Evolutionary conservation across 192 early-diverging fungal genomes (phyloP), one percentile per base, ranked within the genome.

Genomic region (Radiomyces spectabilis): DNA sequence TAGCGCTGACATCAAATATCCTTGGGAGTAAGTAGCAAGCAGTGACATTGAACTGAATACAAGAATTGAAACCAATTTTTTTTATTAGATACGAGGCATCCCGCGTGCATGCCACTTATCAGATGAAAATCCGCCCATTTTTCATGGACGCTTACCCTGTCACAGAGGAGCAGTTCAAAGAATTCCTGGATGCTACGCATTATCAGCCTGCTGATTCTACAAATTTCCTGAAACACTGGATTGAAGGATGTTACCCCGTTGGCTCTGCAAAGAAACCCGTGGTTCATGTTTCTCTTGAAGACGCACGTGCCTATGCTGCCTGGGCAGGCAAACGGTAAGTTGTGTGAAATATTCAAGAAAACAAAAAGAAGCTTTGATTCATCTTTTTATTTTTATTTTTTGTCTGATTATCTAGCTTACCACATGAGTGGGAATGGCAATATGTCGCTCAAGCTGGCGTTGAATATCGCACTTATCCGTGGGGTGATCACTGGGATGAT

Each of bases 1-100:
- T 43, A 43, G 55, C n/a, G 55, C 48, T 32, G 55, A 57, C 32
- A 31, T 57, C 30, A 46, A 29, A 38, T 57, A 57, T 31, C 55
- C 55, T 39, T 57, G 55, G 55, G 55, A 57, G 53, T 55, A 55
- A 55, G 53, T 55, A 10, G n/a, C n/a, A n/a, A n/a, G n/a, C n/a
- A n/a, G n/a, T n/a, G n/a, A n/a, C n/a, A n/a, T n/a, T 37, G 15
- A 15, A 37, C 35, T 37, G 15, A 15, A 37, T 7, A 10, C 35
- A 37, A 7, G 7, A 7, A 37, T 15, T 37, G 35, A 15, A 37
- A 15, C 7, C 35, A 37, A 37, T 37, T 15, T 37, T 37, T 37
- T 37, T 15, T 37, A 39, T 21, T 44, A 55, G 53, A 57, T 48
- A 29, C 22, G 41, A 57, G 48, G 34, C 55, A 22, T 35, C 55